Percentiles rank a stretch among this genome's conserved stretches.
These are phyloP conservation scores for Flueggea neowawraea DNA, from an alignment of 441 rosid species.

Conservation along the genomic window DNA sequence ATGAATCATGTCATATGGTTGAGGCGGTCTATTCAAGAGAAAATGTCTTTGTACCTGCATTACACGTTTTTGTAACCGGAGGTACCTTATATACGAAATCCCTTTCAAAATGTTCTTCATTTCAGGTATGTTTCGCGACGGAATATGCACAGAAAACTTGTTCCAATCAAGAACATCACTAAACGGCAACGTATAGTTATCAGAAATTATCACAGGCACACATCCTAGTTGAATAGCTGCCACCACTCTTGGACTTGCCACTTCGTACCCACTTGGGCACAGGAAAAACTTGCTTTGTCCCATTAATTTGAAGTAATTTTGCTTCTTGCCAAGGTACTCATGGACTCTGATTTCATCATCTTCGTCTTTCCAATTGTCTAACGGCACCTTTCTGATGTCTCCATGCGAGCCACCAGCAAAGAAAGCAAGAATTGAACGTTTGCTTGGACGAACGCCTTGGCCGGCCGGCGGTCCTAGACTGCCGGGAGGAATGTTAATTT, in stretches of 20 bases:
- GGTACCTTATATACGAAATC: constrained; percentile 35
- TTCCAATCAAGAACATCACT: constrained; percentile 78
- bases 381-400: constrained; percentile 27
- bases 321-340: constrained; percentile 27
- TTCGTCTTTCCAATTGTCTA: constrained; percentile 39
- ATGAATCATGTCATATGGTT: constrained; percentile 62
- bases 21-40: constrained; percentile 58
- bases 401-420: constrained; percentile 53
- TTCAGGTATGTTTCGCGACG: constrained; percentile 45
- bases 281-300: constrained; percentile 42
- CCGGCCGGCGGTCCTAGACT: constrained; percentile 19
- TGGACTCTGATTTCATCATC: constrained; percentile 35
- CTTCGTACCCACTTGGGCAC: constrained; percentile 62
- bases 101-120: constrained; percentile 53
- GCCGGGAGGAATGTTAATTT: constrained; percentile 13
- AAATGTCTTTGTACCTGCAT: constrained; percentile 56
- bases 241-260: constrained; percentile 44
- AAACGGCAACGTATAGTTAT: constrained; percentile 65
- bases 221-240: constrained; percentile 33
- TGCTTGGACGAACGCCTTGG: constrained; percentile 11
- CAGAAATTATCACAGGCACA: constrained; percentile 51
- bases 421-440: constrained; percentile 43
- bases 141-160: constrained; percentile 51
- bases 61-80: constrained; percentile 40
- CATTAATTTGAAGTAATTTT: constrained; percentile 31